phyloP scores from a whole-genome alignment of 768 basidiomycete genomes.

The Rhodotorula graminis region DNA sequence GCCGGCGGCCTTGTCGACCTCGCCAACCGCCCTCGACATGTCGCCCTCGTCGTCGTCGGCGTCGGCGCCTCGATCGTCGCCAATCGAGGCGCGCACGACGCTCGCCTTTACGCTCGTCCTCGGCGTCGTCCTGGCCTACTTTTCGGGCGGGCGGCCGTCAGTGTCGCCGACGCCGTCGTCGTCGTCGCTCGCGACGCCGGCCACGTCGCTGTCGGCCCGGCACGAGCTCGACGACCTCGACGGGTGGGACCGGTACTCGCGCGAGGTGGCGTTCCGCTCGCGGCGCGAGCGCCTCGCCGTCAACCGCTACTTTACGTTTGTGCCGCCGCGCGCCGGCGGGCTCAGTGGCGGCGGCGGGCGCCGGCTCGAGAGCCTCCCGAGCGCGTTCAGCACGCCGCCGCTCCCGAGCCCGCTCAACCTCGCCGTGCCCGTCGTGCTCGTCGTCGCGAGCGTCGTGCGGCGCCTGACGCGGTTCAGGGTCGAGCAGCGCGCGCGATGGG shows the following conservation, averaged over 20 bases:
- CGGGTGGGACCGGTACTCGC: conserved; percentile 37
- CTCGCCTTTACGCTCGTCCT: conserved; percentile 39
- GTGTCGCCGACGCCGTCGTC: conserved; percentile 8
- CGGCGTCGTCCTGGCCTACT: conserved; percentile 39
- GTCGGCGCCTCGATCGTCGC: not conserved
- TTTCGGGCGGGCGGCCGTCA: conserved; percentile 37
- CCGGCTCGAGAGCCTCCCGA: conserved; percentile 20
- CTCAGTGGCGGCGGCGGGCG: not conserved
- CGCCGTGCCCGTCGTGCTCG: conserved; percentile 1
- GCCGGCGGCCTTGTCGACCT: not conserved
- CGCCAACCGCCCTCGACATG: not conserved
- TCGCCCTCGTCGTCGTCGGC: not conserved
- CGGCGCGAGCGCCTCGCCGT: conserved; percentile 37
- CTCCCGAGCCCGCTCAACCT: conserved; percentile 29
- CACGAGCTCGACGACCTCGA: conserved; percentile 39
- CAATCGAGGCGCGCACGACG: conserved; percentile 37
- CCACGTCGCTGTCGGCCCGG: not conserved
- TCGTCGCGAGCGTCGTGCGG: not conserved
- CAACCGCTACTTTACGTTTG: conserved; percentile 33
- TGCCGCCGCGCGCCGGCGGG: conserved; percentile 4
- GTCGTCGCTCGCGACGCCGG: not conserved
- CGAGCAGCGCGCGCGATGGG: not conserved
- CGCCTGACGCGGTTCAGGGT: not conserved
- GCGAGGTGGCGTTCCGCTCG: conserved; percentile 39
- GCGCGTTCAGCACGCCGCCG: conserved; percentile 34